Evolutionary conservation across 805 yeast species (phyloP).

Genomic region (Grigorovia jiainica): DNA sequence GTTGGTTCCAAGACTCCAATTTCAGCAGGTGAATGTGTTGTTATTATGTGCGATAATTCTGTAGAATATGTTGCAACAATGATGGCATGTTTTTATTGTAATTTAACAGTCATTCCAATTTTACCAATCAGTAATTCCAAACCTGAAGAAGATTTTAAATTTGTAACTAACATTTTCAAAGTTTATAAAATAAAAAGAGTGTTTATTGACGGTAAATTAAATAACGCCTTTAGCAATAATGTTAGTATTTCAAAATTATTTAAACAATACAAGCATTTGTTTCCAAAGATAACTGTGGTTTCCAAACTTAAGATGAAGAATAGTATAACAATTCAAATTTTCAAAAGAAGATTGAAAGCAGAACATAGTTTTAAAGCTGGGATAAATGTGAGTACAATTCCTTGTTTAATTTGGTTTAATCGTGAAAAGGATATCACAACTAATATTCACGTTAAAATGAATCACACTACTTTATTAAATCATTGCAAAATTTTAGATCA

Average conservation of each 20-base stretch:
- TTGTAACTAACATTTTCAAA: conserved; percentile 52
- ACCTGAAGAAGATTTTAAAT: conserved; percentile 63
- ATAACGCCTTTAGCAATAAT: conserved; percentile 18
- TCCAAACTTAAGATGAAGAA: conserved; percentile 25
- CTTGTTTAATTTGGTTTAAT: conserved; percentile 26
- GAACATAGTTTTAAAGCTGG: conserved; percentile 16
- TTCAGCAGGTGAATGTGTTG: conserved; percentile 60
- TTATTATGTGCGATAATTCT: conserved; percentile 75
- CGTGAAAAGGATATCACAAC: conserved; percentile 15
- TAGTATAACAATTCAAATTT: conserved; percentile 12
- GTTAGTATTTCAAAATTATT: conserved; percentile 15
- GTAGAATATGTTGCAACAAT: conserved; percentile 80
- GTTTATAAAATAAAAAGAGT: conserved; percentile 66
- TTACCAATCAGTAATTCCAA: conserved; percentile 62
- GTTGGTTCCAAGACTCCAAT: conserved; percentile 54
- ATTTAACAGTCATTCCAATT: conserved; percentile 53
- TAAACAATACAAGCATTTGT: conserved; percentile 15
- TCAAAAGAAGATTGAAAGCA: conserved; percentile 12
- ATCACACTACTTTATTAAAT: conserved; percentile 57
- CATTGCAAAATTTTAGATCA: conserved; percentile 86
- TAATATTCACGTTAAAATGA: conserved; percentile 28
- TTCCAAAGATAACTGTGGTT: conserved; percentile 26
- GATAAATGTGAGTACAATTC: conserved; percentile 26
- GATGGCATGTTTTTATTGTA: conserved; percentile 78
- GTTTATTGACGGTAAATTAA: conserved; percentile 49